Evolutionary conservation across 441 rosid species (phyloP).

Genomic region (Monsonia emarginata): DNA sequence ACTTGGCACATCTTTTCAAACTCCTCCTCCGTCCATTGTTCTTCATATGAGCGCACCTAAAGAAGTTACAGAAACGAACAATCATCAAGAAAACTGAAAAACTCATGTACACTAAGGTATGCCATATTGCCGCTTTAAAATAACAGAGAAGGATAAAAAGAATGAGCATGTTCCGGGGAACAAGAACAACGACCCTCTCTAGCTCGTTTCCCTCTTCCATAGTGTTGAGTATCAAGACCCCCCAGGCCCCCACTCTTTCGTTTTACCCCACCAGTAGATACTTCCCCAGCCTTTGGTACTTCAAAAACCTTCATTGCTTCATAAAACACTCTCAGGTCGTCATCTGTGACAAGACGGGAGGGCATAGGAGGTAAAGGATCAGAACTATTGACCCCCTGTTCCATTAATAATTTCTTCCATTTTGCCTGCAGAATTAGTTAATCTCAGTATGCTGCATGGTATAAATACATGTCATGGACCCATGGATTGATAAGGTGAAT

Average conservation of each 20-base stretch:
- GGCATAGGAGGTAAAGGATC: slow-evolving; percentile 49
- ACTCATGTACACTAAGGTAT: neutral
- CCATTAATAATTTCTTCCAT: slow-evolving; percentile 54
- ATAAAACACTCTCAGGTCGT: slow-evolving; percentile 56
- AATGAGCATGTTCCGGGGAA: too few relatives aligned
- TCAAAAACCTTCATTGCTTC: slow-evolving; percentile 62
- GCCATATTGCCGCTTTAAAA: neutral
- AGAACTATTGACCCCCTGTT: slow-evolving; percentile 35
- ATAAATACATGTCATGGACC: slow-evolving; percentile 2
- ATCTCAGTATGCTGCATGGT: slow-evolving; percentile 11
- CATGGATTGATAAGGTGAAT: neutral
- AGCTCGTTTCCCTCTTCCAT: slow-evolving; percentile 90
- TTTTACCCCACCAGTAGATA: slow-evolving; percentile 43
- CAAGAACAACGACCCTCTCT: slow-evolving; percentile 61
- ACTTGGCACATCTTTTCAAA: slow-evolving; percentile 83
- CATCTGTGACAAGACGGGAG: slow-evolving; percentile 76
- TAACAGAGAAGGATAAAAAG: neutral
- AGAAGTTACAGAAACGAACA: too few relatives aligned
- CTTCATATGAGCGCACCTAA: slow-evolving; percentile 88
- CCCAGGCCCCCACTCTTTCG: slow-evolving; percentile 50
- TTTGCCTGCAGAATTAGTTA: slow-evolving; percentile 40
- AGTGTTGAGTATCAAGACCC: slow-evolving; percentile 55
- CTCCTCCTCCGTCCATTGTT: slow-evolving; percentile 90
- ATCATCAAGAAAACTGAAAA: slow-evolving; percentile 3
- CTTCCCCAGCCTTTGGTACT: slow-evolving; percentile 38